These are phyloP conservation scores for Phaeosphaeria sp. DNA, from an alignment of 2,329 filamentous ascomycete species.

Conservation along the genomic window DNA sequence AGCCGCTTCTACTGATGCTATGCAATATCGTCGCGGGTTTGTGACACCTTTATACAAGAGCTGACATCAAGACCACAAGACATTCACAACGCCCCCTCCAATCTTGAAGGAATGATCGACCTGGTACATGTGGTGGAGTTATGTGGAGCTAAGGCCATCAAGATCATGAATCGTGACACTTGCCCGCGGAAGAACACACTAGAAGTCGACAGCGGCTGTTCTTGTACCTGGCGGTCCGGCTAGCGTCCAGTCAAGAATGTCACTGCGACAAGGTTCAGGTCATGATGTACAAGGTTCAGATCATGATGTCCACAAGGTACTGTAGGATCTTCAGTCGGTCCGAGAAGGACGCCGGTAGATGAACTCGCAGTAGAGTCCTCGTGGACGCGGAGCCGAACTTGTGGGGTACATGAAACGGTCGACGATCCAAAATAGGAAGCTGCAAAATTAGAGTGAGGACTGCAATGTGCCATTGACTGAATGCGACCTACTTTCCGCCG, in stretches of 20 bases:
- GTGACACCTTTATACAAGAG: constrained; percentile 3
- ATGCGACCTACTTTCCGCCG: not conserved
- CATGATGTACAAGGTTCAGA: not conserved
- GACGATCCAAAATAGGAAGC: constrained; percentile 2
- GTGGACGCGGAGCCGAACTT: constrained; percentile 9
- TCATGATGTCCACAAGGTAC: not conserved
- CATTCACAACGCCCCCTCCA: not conserved
- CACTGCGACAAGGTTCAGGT: not conserved
- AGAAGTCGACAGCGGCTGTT: not conserved
- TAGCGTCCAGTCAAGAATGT: constrained; percentile 5
- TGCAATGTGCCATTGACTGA: not conserved
- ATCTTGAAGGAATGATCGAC: not conserved
- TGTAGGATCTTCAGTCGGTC: constrained; percentile 8
- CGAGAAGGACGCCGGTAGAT: constrained; percentile 6
- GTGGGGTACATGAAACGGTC: constrained; percentile 12
- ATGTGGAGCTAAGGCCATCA: not conserved
- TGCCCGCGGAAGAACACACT: not conserved
- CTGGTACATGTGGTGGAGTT: not conserved
- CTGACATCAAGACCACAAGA: not conserved
- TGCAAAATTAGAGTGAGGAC: not conserved
- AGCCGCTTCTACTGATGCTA: not conserved
- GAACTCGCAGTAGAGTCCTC: not conserved
- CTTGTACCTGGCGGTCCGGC: constrained; percentile 6
- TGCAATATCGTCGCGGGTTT: not conserved
- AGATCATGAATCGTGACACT: constrained; percentile 1